Percentiles rank a stretch among this genome's conserved stretches.
These are phyloP conservation scores for Paxillus involutus DNA, from an alignment of 768 basidiomycete species.

Conservation along the genomic window DNA sequence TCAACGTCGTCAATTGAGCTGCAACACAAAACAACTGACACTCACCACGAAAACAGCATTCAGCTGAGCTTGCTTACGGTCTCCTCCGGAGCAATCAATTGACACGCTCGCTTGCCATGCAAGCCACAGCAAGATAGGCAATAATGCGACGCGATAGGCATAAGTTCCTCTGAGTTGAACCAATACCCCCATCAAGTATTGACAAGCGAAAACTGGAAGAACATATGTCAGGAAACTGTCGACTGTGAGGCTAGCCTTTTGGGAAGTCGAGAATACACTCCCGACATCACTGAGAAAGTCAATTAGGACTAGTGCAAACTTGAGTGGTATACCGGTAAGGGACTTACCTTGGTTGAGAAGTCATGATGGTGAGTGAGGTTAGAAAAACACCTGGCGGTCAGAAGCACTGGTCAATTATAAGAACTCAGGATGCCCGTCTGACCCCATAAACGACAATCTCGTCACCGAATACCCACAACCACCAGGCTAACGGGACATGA, in stretches of 20 bases:
- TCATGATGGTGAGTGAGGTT: not conserved
- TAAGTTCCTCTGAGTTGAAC: conserved; percentile 47
- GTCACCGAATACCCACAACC: too few relatives aligned
- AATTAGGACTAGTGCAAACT: not conserved
- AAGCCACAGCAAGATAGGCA: conserved; percentile 46
- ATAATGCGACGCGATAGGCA: conserved; percentile 44
- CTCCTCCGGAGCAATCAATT: conserved; percentile 25
- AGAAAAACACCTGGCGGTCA: too few relatives aligned
- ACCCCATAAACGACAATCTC: too few relatives aligned
- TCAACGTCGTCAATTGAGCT: not conserved
- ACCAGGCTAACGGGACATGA: too few relatives aligned
- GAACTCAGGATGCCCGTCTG: too few relatives aligned
- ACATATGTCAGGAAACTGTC: conserved; percentile 35
- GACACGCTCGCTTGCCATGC: conserved; percentile 39
- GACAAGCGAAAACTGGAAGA: conserved; percentile 43
- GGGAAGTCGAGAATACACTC: conserved; percentile 6
- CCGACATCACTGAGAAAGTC: not conserved
- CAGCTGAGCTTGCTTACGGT: conserved; percentile 4
- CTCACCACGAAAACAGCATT: conserved; percentile 23
- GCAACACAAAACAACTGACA: not conserved
- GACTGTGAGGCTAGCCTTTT: conserved; percentile 6
- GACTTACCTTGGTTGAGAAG: conserved; percentile 4
- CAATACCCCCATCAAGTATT: conserved; percentile 54
- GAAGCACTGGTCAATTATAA: too few relatives aligned
- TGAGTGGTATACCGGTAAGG: too few relatives aligned